Evolutionary conservation across 1,284 basidiomycete species (phyloP), one percentile per base, ranked within the genome.

Genomic region (Apiotrichum brassicae): DNA sequence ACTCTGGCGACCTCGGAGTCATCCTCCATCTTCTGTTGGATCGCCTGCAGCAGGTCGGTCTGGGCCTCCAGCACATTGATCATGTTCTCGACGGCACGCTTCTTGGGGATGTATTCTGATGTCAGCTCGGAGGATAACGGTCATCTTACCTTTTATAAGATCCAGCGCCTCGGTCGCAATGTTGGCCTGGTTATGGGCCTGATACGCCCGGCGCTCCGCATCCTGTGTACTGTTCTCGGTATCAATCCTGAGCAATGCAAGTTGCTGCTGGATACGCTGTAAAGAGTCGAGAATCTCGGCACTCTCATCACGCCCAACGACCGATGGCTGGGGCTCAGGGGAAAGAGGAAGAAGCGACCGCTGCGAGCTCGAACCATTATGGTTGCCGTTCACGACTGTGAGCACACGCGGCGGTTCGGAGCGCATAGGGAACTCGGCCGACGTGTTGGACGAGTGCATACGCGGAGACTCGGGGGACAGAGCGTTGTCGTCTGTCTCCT

Each of bases 391-490:
- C 14, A 50, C 45, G 11, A 55, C 48, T 3, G 48, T 26, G 4
- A 49, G 45, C 3, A 45, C 39, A 25, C 44, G 43, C 8, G 35
- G 48, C 11, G 52, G 48, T 5, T 24, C 26, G 14, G 24, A 26
- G 19, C 54, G 50, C 35, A 56, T 18, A 16, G 54, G 54, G 45
- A 56, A 56, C 48, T 56, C 54, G n/a, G 42, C 50, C 4, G 50
- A 56, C 1, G 51, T 53, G n/a, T 50, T 45, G 5, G 47, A 36
- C 7, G 54, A 48, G 20, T 41, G 38, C 0, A 32, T 11, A 7
- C 14, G 26, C 6, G 40, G 40, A n/a, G 40, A 42, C 20, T 42
- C 40, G 19, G 40, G 28, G 2, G 43, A 23, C 3, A 26, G 42
- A 0, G 30, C 43, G 19, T 4, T 24, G 20, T 45, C 43, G 13